Percentiles rank a stretch among this genome's conserved stretches.
These are phyloP conservation scores for Euphorbia tirucalli DNA, from an alignment of 345 rosid species.

Conservation along the genomic window DNA sequence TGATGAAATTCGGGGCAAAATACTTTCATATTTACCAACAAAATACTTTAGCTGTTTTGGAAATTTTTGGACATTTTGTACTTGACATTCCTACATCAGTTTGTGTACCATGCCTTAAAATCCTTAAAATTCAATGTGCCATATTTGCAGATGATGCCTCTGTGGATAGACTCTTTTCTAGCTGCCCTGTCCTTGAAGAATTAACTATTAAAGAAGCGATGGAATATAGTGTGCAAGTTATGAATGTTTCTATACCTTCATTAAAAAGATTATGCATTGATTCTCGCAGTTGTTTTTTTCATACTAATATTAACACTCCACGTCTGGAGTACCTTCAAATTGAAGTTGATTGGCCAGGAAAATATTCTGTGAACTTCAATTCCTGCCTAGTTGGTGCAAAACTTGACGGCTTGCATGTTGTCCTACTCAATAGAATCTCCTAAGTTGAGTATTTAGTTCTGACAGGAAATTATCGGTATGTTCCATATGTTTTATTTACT, in stretches of 20 bases:
- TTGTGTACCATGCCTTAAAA: no score
- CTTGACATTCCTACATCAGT: no score
- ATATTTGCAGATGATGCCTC: neutral
- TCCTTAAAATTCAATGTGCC: neutral
- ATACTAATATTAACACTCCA: neutral
- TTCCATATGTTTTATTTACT: no score
- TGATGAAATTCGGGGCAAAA: no score
- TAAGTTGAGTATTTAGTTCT: neutral
- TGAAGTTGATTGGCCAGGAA: no score
- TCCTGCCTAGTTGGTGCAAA: neutral
- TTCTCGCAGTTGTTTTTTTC: no score
- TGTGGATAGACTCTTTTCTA: neutral
- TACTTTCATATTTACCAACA: no score
- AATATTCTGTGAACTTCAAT: no score
- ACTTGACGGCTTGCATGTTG: neutral
- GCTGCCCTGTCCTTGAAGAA: conserved; percentile 14
- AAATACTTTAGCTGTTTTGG: no score
- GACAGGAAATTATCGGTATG: neutral
- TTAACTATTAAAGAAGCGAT: neutral
- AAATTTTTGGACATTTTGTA: no score
- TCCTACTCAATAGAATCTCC: neutral
- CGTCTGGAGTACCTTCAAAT: neutral
- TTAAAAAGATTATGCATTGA: neutral
- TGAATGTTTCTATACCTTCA: conserved; percentile 3
- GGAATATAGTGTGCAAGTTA: neutral